Evolutionary conservation across 768 basidiomycete species (phyloP).

Genomic region (Termitomyces sp.): DNA sequence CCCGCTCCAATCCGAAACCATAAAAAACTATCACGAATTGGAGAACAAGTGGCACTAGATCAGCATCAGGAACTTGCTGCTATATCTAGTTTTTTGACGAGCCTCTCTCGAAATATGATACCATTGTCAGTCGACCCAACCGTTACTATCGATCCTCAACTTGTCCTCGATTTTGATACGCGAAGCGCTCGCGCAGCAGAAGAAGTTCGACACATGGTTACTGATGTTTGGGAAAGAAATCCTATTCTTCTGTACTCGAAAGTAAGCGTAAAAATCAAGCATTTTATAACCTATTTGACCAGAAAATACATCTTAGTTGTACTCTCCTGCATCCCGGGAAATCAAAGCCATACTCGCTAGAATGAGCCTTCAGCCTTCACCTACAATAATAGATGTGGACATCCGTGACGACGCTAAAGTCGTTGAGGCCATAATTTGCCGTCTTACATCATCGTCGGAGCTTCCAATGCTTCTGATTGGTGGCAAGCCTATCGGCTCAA

Average conservation of each 20-base stretch:
- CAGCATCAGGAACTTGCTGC: slow-evolving; percentile 67
- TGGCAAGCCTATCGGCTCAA: slow-evolving; percentile 49
- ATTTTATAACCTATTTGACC: not conserved
- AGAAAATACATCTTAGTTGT: slow-evolving; percentile 33
- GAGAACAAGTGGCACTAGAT: slow-evolving; percentile 42
- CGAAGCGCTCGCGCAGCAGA: slow-evolving; percentile 52
- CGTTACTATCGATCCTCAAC: slow-evolving; percentile 67
- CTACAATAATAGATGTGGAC: slow-evolving; percentile 69
- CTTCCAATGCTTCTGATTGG: slow-evolving; percentile 68
- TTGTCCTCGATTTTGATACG: slow-evolving; percentile 81
- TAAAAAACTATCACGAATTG: slow-evolving; percentile 14
- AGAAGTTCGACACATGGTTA: slow-evolving; percentile 54
- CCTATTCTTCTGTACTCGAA: slow-evolving; percentile 76
- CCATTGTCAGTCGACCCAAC: slow-evolving; percentile 60
- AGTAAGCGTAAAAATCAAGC: slow-evolving; percentile 26
- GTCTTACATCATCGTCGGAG: slow-evolving; percentile 48
- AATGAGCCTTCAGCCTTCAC: slow-evolving; percentile 54
- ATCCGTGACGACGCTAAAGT: slow-evolving; percentile 65
- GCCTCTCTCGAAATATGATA: slow-evolving; percentile 70
- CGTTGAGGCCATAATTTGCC: slow-evolving; percentile 52
- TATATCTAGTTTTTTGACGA: slow-evolving; percentile 65
- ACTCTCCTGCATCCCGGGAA: slow-evolving; percentile 63
- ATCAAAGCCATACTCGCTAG: slow-evolving; percentile 51
- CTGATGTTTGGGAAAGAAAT: slow-evolving; percentile 65
- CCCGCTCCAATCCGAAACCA: slow-evolving; percentile 15